phyloP scores from a whole-genome alignment of 2,329 filamentous ascomycete genomes.

The Endoconidiophora laricicola region DNA sequence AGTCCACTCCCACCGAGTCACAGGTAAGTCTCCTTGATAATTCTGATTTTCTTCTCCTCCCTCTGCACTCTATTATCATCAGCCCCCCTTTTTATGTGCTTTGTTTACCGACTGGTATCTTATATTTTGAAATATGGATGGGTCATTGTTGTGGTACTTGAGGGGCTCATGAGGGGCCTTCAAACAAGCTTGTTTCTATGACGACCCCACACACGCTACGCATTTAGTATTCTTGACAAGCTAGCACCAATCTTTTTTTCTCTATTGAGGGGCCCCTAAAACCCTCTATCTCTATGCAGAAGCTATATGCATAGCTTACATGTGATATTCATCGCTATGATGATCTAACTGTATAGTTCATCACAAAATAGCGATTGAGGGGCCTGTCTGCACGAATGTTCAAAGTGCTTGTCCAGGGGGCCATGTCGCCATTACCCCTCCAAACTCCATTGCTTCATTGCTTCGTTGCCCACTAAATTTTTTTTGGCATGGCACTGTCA shows the following conservation, averaged over 20 bases:
- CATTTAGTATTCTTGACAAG: neutral
- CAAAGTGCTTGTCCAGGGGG: constrained; percentile 4
- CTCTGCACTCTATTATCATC: neutral
- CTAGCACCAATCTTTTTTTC: neutral
- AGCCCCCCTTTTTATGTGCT: neutral
- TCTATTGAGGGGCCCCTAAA: neutral
- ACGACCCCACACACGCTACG: constrained; percentile 9
- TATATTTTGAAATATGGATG: neutral
- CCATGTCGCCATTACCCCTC: constrained; percentile 8
- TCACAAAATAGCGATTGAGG: neutral
- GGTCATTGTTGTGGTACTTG: neutral
- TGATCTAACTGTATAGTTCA: neutral
- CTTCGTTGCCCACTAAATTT: too few species aligned
- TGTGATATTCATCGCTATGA: neutral
- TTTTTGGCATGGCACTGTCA: neutral
- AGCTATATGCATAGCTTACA: neutral
- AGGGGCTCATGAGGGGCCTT: constrained; percentile 9
- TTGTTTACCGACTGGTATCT: neutral
- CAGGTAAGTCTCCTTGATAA: constrained; percentile 50
- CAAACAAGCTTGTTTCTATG: constrained; percentile 12
- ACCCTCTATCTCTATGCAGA: neutral
- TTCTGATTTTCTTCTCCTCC: constrained; percentile 9
- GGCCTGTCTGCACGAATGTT: neutral
- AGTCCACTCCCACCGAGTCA: constrained; percentile 82
- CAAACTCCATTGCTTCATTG: neutral